Percentiles rank a stretch among this genome's conserved stretches.
phyloP scores from a whole-genome alignment of 1,284 basidiomycete species.

The Ganoderma lucidum region DNA sequence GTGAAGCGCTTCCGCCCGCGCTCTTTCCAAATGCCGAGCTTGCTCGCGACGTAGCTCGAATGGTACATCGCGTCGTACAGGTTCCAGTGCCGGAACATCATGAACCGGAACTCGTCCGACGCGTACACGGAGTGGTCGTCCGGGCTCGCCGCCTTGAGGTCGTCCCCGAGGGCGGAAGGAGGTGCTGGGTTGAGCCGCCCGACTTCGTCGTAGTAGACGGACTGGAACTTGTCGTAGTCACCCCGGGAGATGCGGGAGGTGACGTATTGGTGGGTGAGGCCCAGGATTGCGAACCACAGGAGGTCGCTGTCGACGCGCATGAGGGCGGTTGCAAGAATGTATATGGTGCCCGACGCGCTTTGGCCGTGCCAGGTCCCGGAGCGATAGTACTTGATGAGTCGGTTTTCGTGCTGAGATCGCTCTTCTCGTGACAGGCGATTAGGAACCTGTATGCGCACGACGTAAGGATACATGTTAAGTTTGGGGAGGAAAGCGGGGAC shows the following conservation, averaged over 20 bases:
- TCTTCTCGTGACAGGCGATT: constrained; percentile 75
- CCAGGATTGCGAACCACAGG: constrained; percentile 96
- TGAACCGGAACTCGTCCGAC: constrained; percentile 91
- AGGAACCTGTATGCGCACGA: constrained; percentile 37
- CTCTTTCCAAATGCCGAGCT: constrained; percentile 97
- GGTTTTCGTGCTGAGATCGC: constrained; percentile 65
- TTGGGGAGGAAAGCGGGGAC: neutral
- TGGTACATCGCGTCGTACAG: constrained; percentile 98
- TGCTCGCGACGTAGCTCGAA: constrained; percentile 94
- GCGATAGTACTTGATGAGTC: constrained; percentile 85
- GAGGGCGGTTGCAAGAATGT: constrained; percentile 88
- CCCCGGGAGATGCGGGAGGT: constrained; percentile 88
- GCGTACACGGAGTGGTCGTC: constrained; percentile 86
- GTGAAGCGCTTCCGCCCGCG: constrained; percentile 89
- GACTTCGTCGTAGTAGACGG: constrained; percentile 88
- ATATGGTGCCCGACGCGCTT: constrained; percentile 89
- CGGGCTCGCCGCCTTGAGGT: constrained; percentile 63
- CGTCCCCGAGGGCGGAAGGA: constrained; percentile 46
- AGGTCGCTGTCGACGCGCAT: constrained; percentile 94
- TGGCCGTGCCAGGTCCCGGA: constrained; percentile 91
- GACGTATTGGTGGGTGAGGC: constrained; percentile 93
- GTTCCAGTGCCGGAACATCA: constrained; percentile 97
- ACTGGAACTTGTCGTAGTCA: constrained; percentile 84
- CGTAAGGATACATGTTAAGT: neutral
- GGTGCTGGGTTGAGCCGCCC: constrained; percentile 81